Evolutionary conservation across 768 basidiomycete genomes (phyloP).

Genomic region (Tremella yokohamensis): DNA sequence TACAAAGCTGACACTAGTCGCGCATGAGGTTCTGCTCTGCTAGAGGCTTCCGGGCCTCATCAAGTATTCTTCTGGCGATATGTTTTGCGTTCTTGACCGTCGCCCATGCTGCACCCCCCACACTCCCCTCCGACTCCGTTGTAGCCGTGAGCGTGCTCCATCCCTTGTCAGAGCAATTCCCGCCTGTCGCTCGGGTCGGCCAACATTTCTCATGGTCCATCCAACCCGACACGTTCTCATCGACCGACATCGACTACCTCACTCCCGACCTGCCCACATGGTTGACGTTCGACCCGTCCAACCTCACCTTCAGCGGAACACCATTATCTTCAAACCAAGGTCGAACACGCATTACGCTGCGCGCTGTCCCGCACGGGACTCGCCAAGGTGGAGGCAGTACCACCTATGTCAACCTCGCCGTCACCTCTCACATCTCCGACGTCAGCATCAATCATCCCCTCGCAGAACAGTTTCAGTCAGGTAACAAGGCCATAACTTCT

Average conservation of each 20-base stretch:
- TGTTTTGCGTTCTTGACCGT: too few species aligned
- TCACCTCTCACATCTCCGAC: slow-evolving; percentile 46
- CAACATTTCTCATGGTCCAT: slow-evolving; percentile 68
- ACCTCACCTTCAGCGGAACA: slow-evolving; percentile 63
- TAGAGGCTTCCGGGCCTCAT: neutral
- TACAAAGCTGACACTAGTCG: too few species aligned
- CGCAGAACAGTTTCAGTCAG: slow-evolving; percentile 62
- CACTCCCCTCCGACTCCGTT: neutral
- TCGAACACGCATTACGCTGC: slow-evolving; percentile 55
- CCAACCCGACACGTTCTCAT: slow-evolving; percentile 62
- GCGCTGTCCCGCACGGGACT: slow-evolving; percentile 57
- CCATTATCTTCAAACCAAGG: slow-evolving; percentile 65
- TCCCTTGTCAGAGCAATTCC: slow-evolving; percentile 67
- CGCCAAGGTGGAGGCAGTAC: slow-evolving; percentile 34
- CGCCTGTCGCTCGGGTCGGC: slow-evolving; percentile 67
- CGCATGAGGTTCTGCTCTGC: neutral
- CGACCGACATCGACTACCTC: slow-evolving; percentile 56
- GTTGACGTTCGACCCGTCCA: slow-evolving; percentile 66
- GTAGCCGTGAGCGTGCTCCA: slow-evolving; percentile 39
- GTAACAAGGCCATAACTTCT: slow-evolving; percentile 68
- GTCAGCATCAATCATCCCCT: slow-evolving; percentile 62
- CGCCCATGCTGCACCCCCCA: neutral
- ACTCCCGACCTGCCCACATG: slow-evolving; percentile 64
- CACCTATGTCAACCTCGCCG: slow-evolving; percentile 52
- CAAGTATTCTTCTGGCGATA: neutral